These are phyloP conservation scores for Albugo candida DNA, from an alignment of 352 stramenopile genomes.

Conservation along the genomic window DNA sequence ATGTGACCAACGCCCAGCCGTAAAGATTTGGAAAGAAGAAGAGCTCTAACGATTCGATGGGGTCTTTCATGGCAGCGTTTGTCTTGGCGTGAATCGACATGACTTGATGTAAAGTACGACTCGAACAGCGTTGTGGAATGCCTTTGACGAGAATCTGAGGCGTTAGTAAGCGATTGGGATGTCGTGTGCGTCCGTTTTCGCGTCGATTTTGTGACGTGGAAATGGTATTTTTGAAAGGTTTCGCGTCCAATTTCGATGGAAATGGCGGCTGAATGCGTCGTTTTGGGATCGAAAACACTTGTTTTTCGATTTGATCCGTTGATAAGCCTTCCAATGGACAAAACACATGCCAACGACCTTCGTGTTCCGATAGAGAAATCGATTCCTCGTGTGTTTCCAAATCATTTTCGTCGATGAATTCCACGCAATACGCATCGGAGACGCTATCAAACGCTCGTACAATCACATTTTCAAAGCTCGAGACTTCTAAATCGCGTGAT, in stretches of 20 bases:
- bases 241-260: too few relatives aligned
- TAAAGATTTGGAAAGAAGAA: slow-evolving; percentile 56
- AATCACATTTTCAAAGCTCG: slow-evolving; percentile 27
- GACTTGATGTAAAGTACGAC: slow-evolving; percentile 1
- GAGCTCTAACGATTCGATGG: slow-evolving; percentile 28
- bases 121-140: slow-evolving; percentile 16
- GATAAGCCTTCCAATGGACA: slow-evolving; percentile 24
- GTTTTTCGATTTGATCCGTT: slow-evolving; percentile 27
- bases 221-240: too few relatives aligned
- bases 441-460: slow-evolving; percentile 26
- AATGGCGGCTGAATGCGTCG: neutral
- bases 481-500: slow-evolving; percentile 38
- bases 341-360: slow-evolving; percentile 55
- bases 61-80: slow-evolving; percentile 2
- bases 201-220: too few relatives aligned
- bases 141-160: slow-evolving; percentile 38
- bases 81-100: neutral
- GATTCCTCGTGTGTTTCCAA: slow-evolving; percentile 4
- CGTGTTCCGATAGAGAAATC: slow-evolving; percentile 11
- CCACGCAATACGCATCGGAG: slow-evolving; percentile 31
- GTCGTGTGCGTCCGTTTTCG: too few relatives aligned
- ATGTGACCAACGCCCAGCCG: slow-evolving; percentile 55
- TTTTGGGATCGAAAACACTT: slow-evolving; percentile 71
- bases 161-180: too few relatives aligned
- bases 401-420: slow-evolving; percentile 18